A percentile compares a stretch with the other conserved stretches of the same genome.
Conservation (phyloP, 257 asterid species). For the Nicotiana obtusifolia region DNA sequence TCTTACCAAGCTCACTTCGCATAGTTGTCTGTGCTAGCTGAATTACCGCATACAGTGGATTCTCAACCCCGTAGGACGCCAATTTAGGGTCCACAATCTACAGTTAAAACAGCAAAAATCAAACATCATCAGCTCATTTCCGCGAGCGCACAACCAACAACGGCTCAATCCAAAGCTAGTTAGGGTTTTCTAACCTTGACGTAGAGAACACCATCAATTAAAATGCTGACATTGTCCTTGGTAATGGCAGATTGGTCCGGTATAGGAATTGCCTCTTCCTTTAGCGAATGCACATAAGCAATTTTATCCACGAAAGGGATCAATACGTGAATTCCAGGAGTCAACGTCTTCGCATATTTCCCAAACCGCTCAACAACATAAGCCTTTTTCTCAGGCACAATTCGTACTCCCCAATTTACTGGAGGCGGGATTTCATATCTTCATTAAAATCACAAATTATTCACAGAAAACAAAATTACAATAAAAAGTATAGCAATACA, state of each 20-base stretch:
- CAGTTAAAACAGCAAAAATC: background rate
- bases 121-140: constrained; percentile 11
- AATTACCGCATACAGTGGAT: constrained; percentile 74
- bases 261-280: constrained; percentile 77
- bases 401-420: constrained; percentile 71
- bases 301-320: constrained; percentile 76
- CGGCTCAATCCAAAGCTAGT: background rate
- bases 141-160: background rate
- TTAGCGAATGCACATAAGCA: constrained; percentile 79
- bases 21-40: constrained; percentile 96
- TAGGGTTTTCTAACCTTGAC: constrained; percentile 40
- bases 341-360: constrained; percentile 61
- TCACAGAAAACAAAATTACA: background rate
- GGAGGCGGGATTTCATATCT: constrained; percentile 63
- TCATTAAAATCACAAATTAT: constrained; percentile 8
- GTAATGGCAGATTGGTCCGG: constrained; percentile 82
- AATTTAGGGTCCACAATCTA: constrained; percentile 86
- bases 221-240: constrained; percentile 83
- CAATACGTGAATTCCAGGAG: constrained; percentile 77
- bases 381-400: constrained; percentile 88
- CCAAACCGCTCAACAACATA: constrained; percentile 83
- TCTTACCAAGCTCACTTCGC: constrained; percentile 98
- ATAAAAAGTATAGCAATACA: background rate
- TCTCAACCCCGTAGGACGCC: constrained; percentile 94
- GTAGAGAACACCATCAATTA: constrained; percentile 76